Evolutionary conservation across 2,329 filamentous ascomycete genomes (phyloP).

Genomic region (Aspergillus spinulosporus): DNA sequence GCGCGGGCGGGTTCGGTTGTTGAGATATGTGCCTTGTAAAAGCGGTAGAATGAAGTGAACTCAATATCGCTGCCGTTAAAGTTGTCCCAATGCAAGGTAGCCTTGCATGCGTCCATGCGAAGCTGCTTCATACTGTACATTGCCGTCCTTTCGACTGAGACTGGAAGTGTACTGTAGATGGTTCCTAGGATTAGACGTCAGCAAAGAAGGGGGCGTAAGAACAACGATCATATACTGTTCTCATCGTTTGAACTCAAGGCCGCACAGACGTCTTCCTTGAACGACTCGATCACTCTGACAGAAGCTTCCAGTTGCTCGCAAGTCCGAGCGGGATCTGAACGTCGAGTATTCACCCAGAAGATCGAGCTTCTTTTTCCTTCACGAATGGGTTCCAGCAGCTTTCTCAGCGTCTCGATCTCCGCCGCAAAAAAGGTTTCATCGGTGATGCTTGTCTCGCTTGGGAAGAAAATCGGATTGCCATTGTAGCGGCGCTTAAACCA

Average conservation of each 20-base stretch:
- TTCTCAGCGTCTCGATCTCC: constrained; percentile 28
- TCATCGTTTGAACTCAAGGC: constrained; percentile 14
- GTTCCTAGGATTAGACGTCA: constrained; percentile 15
- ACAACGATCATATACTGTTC: constrained; percentile 18
- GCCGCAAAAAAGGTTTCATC: constrained; percentile 24
- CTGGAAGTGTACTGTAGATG: constrained; percentile 17
- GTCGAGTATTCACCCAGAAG: constrained; percentile 23
- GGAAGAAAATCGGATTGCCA: background rate
- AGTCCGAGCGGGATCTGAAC: constrained; percentile 8
- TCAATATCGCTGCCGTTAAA: constrained; percentile 21
- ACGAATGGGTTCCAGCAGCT: constrained; percentile 25
- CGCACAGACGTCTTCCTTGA: constrained; percentile 23
- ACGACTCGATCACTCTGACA: constrained; percentile 23
- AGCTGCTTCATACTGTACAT: constrained; percentile 21
- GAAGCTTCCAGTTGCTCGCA: constrained; percentile 23
- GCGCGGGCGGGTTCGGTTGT: constrained; percentile 19
- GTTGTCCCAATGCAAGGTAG: constrained; percentile 21
- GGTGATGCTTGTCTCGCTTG: constrained; percentile 6
- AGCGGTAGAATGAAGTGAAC: constrained; percentile 23
- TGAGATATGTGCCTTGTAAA: constrained; percentile 23
- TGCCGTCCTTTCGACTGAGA: constrained; percentile 15
- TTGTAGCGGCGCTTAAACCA: constrained; percentile 57
- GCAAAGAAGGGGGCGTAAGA: background rate
- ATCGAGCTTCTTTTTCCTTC: constrained; percentile 16
- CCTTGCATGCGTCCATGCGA: constrained; percentile 25